Percentiles rank a stretch among this genome's conserved stretches.
Conservation (phyloP, 164 flowering plant genomes). For the Annona cherimola region DNA sequence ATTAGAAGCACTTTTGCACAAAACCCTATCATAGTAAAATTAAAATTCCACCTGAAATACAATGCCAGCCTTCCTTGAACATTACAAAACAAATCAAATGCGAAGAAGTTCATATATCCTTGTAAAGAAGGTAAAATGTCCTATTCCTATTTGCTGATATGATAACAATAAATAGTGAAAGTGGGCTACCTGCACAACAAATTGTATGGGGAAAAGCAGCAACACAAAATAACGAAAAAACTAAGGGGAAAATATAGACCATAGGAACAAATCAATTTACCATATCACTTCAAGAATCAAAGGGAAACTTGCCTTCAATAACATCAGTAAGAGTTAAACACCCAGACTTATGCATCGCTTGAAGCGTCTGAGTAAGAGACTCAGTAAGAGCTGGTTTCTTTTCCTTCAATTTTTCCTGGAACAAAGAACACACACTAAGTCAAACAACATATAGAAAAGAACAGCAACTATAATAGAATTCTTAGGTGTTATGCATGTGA, state of each 20-base stretch:
- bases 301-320: constrained; percentile 59
- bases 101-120: no score
- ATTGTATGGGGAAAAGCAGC: no score
- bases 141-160: no score
- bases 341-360: constrained; percentile 85
- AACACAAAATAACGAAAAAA: no score
- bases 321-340: constrained; percentile 78
- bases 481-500: neutral
- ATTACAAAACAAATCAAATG: no score
- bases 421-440: constrained; percentile 5
- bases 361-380: constrained; percentile 81
- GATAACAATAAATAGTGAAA: no score
- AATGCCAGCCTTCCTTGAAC: no score
- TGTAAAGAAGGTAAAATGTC: no score
- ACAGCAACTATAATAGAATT: neutral
- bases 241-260: neutral
- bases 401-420: constrained; percentile 95
- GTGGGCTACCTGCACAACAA: no score
- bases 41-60: no score
- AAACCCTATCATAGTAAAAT: no score
- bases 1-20: no score
- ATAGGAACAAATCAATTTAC: neutral
- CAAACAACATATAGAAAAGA: neutral
- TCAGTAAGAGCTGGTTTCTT: constrained; percentile 80
- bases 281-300: neutral